These are phyloP conservation scores for Phialocephala sp. DNA, from an alignment of 2,329 filamentous ascomycete genomes.

Conservation along the genomic window DNA sequence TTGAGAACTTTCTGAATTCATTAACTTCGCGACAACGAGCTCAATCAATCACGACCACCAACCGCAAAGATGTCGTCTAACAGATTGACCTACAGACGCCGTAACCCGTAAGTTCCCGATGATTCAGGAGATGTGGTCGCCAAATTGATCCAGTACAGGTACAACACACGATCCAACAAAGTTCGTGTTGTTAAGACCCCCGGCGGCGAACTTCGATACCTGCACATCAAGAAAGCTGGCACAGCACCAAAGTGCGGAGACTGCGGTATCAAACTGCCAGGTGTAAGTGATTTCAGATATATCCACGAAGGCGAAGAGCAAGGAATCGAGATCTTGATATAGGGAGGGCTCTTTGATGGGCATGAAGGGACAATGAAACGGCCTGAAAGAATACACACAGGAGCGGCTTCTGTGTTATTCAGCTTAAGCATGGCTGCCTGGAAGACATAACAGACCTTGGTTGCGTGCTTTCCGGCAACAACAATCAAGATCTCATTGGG, in stretches of 20 bases:
- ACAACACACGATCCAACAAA: conserved; percentile 99
- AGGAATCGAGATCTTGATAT: background rate
- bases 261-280: conserved; percentile 96
- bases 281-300: conserved; percentile 71
- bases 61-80: conserved; percentile 47
- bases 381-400: background rate
- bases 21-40: conserved; percentile 38
- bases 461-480: background rate
- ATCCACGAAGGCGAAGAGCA: background rate
- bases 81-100: conserved; percentile 62
- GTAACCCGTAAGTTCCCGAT: conserved; percentile 70
- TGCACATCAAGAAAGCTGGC: conserved; percentile 99
- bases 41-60: conserved; percentile 34
- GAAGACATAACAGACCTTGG: background rate
- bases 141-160: conserved; percentile 58
- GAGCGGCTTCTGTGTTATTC: background rate
- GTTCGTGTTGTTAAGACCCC: conserved; percentile 96
- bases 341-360: background rate
- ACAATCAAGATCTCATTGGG: background rate
- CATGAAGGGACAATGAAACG: background rate
- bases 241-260: conserved; percentile 99
- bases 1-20: conserved; percentile 2
- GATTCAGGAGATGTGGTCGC: conserved; percentile 5
- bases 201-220: conserved; percentile 91
- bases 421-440: background rate